Conservation (phyloP, 257 asterid genomes). For the Cruciata laevipes region DNA sequence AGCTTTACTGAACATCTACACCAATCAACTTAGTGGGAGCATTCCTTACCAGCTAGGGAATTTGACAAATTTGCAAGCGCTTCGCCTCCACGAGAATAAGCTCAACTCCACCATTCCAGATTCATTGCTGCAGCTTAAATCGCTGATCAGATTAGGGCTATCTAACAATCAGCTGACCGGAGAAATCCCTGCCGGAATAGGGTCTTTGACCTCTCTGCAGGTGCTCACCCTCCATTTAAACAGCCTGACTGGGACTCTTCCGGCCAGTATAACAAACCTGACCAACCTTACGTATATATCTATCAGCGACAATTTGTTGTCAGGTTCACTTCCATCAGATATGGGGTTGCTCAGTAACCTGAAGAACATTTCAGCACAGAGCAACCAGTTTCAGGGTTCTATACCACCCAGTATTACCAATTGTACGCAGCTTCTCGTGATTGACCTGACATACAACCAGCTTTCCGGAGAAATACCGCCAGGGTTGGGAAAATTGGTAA, state of each 20-base stretch:
- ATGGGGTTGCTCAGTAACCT: slow-evolving; percentile 54
- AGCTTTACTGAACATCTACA: slow-evolving; percentile 31
- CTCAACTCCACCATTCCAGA: slow-evolving; percentile 61
- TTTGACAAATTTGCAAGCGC: slow-evolving; percentile 30
- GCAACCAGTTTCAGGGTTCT: slow-evolving; percentile 41
- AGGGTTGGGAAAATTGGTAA: slow-evolving; percentile 38
- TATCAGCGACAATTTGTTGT: slow-evolving; percentile 47
- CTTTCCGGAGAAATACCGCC: slow-evolving; percentile 46
- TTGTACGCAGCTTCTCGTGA: slow-evolving; percentile 46
- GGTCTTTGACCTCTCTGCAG: slow-evolving; percentile 44
- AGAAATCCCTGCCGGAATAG: slow-evolving; percentile 37
- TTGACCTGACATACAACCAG: slow-evolving; percentile 29
- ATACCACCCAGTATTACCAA: slow-evolving; percentile 54
- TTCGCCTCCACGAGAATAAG: slow-evolving; percentile 42
- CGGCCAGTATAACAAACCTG: slow-evolving; percentile 45
- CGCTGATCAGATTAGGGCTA: slow-evolving; percentile 46
- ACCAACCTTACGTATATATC: slow-evolving; percentile 57
- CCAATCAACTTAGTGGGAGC: slow-evolving; percentile 46
- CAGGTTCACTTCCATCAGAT: slow-evolving; percentile 52
- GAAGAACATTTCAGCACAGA: slow-evolving; percentile 40
- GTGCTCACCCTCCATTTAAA: slow-evolving; percentile 68
- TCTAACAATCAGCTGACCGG: slow-evolving; percentile 53
- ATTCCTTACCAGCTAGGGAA: slow-evolving; percentile 62
- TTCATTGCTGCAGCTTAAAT: slow-evolving; percentile 40
- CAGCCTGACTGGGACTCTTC: slow-evolving; percentile 56